Evolutionary conservation across 177 flowering plant genomes (phyloP), one percentile per base, ranked within the genome.

Genomic region (Vitis hybrid): DNA sequence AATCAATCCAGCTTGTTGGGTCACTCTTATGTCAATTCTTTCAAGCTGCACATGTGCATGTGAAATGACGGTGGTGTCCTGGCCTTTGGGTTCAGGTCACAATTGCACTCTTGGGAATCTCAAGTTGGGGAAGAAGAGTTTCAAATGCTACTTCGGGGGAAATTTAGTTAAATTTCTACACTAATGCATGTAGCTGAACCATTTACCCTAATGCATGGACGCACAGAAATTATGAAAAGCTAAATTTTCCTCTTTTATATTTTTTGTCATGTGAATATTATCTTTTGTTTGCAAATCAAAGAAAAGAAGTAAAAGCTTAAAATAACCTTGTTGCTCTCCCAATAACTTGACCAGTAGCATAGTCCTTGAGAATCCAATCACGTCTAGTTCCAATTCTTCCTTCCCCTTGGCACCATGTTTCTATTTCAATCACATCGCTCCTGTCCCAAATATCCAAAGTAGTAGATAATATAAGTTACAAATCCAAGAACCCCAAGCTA

Each of bases 371-470:
- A 75, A 96, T 93, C 94, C 96, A 96, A 77, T 93, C 99, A 65
- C 99, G 93, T 74, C 98, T 86, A 3, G 97, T 91, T 66, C 95
- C 97, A 72, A 90, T 92, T 78, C 91, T 82, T 68, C 99, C 99
- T 80, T 95, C 98, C 12, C 87, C 63, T 82, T 91, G 95, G 82
- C 96, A 89, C 99, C 99, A 96, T 17, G 99, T 93, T 76, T 96
- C 99, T 57, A 96, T 89, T 76, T 96, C 99, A 82, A 96, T 85
- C 48, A 96, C 93, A 81, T 92, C 97, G 65, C 97, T 86, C 99
- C 99, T 96, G 80, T 67, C 49, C 74, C 73, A 68, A 11, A 71
- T 19, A 49, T 18, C 77, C 26, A 57, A 12, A 51, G 49, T 14
- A 30, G 4, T 26, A 49, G 21, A 51, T 2, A 56, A 56, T 19